Evolutionary conservation across 208 protist species (phyloP).

Genomic region (Trypanosoma melophagium): DNA sequence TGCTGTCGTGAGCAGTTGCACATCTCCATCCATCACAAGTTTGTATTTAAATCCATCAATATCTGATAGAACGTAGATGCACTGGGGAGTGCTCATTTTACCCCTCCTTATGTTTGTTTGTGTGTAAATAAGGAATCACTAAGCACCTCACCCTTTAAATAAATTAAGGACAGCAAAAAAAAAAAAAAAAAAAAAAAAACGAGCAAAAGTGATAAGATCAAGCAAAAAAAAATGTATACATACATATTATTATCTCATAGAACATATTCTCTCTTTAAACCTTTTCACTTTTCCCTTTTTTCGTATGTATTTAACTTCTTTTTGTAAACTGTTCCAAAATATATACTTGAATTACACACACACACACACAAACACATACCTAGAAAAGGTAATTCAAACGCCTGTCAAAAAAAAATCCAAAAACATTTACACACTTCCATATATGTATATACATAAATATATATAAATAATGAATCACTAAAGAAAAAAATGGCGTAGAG

Average conservation of each 20-base stretch:
- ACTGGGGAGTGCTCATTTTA: background rate
- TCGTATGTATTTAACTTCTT: no score
- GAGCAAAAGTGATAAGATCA: background rate
- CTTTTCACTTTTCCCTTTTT: no score
- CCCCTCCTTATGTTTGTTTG: conserved; percentile 15
- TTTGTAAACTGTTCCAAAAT: no score
- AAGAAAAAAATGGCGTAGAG: conserved; percentile 2
- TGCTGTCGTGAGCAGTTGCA: conserved; percentile 38
- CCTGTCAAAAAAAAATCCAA: no score
- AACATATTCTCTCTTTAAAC: background rate
- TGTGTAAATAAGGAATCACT: background rate
- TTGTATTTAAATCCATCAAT: conserved; percentile 84
- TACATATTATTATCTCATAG: background rate
- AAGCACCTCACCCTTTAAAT: background rate
- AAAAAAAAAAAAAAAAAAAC: conserved; percentile 19
- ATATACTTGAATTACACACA: no score
- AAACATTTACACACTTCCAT: no score
- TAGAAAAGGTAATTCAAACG: no score
- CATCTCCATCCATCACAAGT: conserved; percentile 72
- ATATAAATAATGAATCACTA: conserved; percentile 3
- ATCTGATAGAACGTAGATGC: conserved; percentile 61
- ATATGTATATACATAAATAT: background rate
- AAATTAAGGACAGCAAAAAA: background rate
- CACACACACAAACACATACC: no score
- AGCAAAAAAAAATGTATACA: background rate